Conservation (phyloP, 176 grass and related monocot species). For the Hyparrhenia diplandra region DNA sequence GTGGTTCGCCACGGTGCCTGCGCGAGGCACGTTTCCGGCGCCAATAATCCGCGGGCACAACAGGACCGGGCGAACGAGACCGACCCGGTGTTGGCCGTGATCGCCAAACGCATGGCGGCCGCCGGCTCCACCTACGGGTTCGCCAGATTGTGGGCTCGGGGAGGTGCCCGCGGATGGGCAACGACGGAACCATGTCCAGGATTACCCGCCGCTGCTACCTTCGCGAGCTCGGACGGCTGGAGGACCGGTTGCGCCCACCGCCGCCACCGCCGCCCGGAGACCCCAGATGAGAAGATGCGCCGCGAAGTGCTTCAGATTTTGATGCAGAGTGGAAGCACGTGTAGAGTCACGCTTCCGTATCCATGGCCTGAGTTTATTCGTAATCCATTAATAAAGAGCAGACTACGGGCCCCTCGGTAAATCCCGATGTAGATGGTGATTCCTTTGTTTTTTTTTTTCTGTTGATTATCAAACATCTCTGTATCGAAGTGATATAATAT, state of each 20-base stretch:
- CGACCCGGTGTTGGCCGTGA: background rate
- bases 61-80: too few species aligned
- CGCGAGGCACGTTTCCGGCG: background rate
- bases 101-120: background rate
- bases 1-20: background rate
- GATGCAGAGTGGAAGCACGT: fast-evolving
- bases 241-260: background rate
- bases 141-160: background rate
- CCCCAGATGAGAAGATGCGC: background rate
- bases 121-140: background rate
- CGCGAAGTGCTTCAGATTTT: background rate
- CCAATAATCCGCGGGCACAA: background rate
- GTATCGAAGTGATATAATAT: background rate
- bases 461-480: background rate
- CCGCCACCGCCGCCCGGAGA: background rate
- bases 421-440: background rate
- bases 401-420: background rate
- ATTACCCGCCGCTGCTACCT: background rate
- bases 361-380: background rate
- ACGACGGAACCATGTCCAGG: background rate
- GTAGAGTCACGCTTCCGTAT: too few species aligned
- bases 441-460: background rate
- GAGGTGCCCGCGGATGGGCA: background rate
- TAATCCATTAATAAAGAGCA: background rate
- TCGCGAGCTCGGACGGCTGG: background rate